Percentiles rank a stretch among this genome's conserved stretches.
Evolutionary conservation across 768 basidiomycete species (phyloP).

Genomic region (Agrocybe chaxingu): DNA sequence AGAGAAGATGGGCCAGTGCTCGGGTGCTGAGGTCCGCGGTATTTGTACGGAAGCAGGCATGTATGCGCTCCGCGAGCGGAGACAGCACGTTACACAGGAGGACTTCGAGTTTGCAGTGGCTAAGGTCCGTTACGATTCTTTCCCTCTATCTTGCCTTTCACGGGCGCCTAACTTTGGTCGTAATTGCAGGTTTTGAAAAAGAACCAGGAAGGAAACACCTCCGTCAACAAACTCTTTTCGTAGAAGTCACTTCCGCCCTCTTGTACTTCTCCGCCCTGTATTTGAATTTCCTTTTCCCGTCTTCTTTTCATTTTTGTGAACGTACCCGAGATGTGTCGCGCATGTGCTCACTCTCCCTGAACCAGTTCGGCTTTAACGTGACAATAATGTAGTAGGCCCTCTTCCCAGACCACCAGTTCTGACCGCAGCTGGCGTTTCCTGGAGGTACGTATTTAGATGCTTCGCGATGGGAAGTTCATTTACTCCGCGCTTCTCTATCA

Average conservation of each 20-base stretch:
- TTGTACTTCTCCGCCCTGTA: constrained; percentile 4
- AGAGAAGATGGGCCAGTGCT: constrained; percentile 99
- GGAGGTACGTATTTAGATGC: too few relatives aligned
- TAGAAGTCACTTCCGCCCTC: constrained; percentile 31
- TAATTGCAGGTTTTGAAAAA: constrained; percentile 79
- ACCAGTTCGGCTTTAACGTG: too few relatives aligned
- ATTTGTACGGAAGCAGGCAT: constrained; percentile 98
- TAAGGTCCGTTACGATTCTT: constrained; percentile 49
- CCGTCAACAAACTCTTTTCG: constrained; percentile 91
- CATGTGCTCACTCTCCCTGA: too few relatives aligned
- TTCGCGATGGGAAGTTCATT: too few relatives aligned
- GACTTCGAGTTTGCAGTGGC: constrained; percentile 99
- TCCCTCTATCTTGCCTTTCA: constrained; percentile 11
- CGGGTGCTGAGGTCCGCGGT: constrained; percentile 95
- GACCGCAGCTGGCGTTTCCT: too few relatives aligned
- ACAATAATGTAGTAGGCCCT: not conserved
- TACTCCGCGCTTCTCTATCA: too few relatives aligned
- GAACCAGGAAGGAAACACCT: constrained; percentile 93
- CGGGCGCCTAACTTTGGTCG: not conserved
- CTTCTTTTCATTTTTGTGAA: not conserved
- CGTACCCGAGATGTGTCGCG: not conserved
- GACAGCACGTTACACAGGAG: constrained; percentile 97
- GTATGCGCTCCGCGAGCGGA: constrained; percentile 93
- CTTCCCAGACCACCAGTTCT: not conserved
- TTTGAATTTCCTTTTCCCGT: not conserved